phyloP scores from a whole-genome alignment of 176 grass and related monocot species.

The Thinopyrum elongatum region DNA sequence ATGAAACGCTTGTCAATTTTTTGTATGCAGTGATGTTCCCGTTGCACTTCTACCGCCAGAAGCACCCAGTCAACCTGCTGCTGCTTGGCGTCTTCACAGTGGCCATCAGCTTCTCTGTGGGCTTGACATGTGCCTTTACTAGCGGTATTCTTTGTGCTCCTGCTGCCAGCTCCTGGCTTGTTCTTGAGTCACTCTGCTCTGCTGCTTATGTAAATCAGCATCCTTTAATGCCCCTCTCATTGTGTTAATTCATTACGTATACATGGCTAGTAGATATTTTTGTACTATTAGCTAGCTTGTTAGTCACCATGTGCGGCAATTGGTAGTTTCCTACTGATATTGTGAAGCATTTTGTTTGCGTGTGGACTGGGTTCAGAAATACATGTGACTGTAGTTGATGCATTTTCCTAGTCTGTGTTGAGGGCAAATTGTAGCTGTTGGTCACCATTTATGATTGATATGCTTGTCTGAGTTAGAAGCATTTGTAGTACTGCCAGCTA shows the following conservation, averaged over 20 bases:
- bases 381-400: background rate
- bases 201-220: background rate
- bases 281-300: background rate
- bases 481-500: background rate
- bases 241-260: too few species aligned
- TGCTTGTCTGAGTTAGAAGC: slow-evolving; percentile 8
- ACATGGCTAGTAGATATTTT: background rate
- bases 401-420: background rate
- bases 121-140: slow-evolving; percentile 80
- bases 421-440: background rate
- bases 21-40: slow-evolving; percentile 43
- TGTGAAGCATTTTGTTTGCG: background rate
- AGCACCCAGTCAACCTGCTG: slow-evolving; percentile 73
- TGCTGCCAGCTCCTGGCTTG: too few species aligned
- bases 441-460: background rate
- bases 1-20: too few species aligned
- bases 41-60: slow-evolving; percentile 64
- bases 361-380: background rate
- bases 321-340: too few species aligned
- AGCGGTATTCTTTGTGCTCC: too few species aligned
- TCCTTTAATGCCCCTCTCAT: background rate
- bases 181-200: background rate
- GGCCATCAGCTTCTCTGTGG: slow-evolving; percentile 69
- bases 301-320: too few species aligned
- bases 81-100: slow-evolving; percentile 65